Percentiles rank a stretch among this genome's conserved stretches.
These are phyloP conservation scores for Brassica rapa DNA, from an alignment of 345 rosid genomes.

Conservation along the genomic window DNA sequence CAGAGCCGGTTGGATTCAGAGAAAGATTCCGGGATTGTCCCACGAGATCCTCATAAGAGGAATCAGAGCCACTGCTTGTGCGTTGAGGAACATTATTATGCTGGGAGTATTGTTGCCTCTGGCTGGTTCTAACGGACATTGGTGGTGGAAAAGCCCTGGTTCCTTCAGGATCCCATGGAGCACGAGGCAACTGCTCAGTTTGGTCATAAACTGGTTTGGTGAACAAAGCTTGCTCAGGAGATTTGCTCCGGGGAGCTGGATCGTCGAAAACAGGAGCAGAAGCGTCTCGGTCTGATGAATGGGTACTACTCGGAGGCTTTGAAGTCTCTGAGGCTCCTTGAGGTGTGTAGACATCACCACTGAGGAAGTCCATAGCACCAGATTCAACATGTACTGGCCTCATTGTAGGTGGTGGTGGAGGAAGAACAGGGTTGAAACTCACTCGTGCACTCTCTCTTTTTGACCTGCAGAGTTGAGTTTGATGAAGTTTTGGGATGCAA, in stretches of 20 bases:
- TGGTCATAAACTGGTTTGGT: conserved; percentile 59
- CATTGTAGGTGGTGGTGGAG: conserved; percentile 86
- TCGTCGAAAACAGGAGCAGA: conserved; percentile 38
- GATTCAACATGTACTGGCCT: conserved; percentile 58
- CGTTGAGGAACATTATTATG: conserved; percentile 41
- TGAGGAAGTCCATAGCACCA: conserved; percentile 69
- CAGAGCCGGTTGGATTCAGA: conserved; percentile 45
- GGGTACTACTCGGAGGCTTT: conserved; percentile 49
- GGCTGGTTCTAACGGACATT: conserved; percentile 62
- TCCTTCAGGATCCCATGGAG: conserved; percentile 68
- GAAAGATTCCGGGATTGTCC: conserved; percentile 70
- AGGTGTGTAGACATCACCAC: conserved; percentile 79
- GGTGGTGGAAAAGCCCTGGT: conserved; percentile 66
- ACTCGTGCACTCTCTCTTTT: conserved; percentile 55
- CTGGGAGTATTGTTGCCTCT: conserved; percentile 69
- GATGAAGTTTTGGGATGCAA: background rate
- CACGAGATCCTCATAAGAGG: conserved; percentile 59
- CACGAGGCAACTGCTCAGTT: conserved; percentile 64
- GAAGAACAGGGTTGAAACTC: conserved; percentile 58
- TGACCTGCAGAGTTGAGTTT: conserved; percentile 52
- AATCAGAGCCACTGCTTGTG: conserved; percentile 53
- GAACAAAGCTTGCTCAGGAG: conserved; percentile 32
- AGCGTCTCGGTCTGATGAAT: conserved; percentile 20
- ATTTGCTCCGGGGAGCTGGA: conserved; percentile 30
- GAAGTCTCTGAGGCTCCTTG: conserved; percentile 46